Conservation (phyloP, 2,329 filamentous ascomycete genomes). For the Mycosphaerella arachidis region DNA sequence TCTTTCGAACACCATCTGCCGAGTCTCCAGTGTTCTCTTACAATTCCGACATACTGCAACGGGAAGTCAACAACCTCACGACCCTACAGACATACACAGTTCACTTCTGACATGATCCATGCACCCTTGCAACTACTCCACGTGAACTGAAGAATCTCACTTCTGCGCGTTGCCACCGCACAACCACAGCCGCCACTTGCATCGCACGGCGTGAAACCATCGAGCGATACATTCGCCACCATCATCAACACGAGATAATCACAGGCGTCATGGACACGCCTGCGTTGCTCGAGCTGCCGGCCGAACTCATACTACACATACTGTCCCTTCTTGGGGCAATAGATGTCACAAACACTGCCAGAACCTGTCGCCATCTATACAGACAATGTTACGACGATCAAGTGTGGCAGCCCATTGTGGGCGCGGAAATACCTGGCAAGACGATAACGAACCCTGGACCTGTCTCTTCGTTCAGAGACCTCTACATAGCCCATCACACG, state of each 20-base stretch:
- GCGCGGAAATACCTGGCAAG: slow-evolving; percentile 59
- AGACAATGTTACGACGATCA: slow-evolving; percentile 60
- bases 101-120: neutral
- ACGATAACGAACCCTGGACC: slow-evolving; percentile 52
- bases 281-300: slow-evolving; percentile 56
- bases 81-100: neutral
- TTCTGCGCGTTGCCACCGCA: neutral
- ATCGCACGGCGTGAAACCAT: neutral
- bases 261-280: neutral
- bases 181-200: neutral
- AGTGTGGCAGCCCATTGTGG: slow-evolving; percentile 68
- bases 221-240: neutral
- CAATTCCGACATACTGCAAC: neutral
- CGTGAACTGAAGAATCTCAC: neutral
- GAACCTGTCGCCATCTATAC: slow-evolving; percentile 58
- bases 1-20: too few relatives aligned
- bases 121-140: neutral
- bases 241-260: neutral
- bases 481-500: slow-evolving; percentile 71
- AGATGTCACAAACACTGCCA: slow-evolving; percentile 58
- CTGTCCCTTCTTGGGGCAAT: slow-evolving; percentile 60
- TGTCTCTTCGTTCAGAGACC: slow-evolving; percentile 60
- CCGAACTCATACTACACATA: slow-evolving; percentile 71
- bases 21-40: neutral
- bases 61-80: neutral